These are phyloP conservation scores for Phytopythium cucurbitacearum DNA, from an alignment of 352 stramenopile species.

Conservation along the genomic window DNA sequence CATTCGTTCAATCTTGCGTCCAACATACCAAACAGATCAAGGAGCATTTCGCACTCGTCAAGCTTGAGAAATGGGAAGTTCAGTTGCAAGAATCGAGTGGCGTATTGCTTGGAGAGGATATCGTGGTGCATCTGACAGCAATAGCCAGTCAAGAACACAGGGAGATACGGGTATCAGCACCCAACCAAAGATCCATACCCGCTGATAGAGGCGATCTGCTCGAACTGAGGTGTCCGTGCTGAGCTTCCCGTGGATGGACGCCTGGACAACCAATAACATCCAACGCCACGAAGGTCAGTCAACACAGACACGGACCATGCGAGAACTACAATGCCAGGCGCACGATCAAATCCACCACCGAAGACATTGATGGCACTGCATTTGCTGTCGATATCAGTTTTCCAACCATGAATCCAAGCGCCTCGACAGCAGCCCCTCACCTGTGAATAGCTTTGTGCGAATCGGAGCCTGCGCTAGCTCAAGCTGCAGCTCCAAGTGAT, in stretches of 20 bases:
- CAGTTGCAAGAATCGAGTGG: slow-evolving; percentile 28
- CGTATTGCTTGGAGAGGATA: slow-evolving; percentile 42
- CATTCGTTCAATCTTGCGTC: neutral
- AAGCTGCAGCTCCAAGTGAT: slow-evolving; percentile 41
- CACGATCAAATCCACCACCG: slow-evolving; percentile 51
- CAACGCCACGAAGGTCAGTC: slow-evolving; percentile 1
- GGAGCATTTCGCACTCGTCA: slow-evolving; percentile 74
- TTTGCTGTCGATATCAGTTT: too few species aligned
- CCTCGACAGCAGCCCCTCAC: slow-evolving; percentile 7
- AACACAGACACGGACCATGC: slow-evolving; percentile 1
- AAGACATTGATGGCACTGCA: slow-evolving; percentile 25
- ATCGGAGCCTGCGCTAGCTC: slow-evolving; percentile 32
- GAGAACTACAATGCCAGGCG: neutral
- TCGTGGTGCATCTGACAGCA: slow-evolving; percentile 35
- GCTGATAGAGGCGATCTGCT: slow-evolving; percentile 36
- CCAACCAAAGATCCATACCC: neutral
- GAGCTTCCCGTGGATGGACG: slow-evolving; percentile 55
- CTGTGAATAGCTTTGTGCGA: slow-evolving; percentile 42
- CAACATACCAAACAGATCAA: slow-evolving; percentile 65
- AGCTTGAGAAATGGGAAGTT: slow-evolving; percentile 59
- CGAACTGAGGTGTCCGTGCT: slow-evolving; percentile 36
- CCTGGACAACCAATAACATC: slow-evolving; percentile 15
- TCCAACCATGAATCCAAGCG: too few species aligned
- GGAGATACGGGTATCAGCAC: neutral
- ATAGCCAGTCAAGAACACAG: neutral